Conservation (phyloP, 495 filamentous ascomycete species). For the Penicillium steckii region DNA sequence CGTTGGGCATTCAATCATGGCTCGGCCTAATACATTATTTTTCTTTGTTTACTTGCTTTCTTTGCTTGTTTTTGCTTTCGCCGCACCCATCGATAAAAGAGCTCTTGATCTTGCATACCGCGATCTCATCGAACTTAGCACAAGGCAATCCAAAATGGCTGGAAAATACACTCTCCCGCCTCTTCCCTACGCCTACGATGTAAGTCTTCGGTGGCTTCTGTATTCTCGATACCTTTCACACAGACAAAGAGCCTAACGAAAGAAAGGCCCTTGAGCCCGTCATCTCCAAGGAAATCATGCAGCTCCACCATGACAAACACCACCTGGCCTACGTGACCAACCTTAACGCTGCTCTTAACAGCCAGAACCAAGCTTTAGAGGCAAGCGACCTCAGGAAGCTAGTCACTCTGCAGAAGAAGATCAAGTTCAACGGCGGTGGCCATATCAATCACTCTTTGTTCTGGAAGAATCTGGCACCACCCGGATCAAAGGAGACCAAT, state of each 20-base stretch:
- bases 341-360: conserved; percentile 52
- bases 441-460: conserved; percentile 93
- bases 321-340: conserved; percentile 67
- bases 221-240: no score
- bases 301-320: conserved; percentile 68
- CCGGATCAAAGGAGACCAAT: conserved; percentile 61
- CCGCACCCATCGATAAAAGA: background rate
- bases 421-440: conserved; percentile 95
- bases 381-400: conserved; percentile 54
- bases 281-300: conserved; percentile 96
- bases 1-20: background rate
- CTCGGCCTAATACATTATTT: background rate
- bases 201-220: conserved; percentile 11
- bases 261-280: conserved; percentile 80
- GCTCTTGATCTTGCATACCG: background rate
- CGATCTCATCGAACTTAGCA: background rate
- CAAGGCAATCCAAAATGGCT: conserved; percentile 3
- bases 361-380: conserved; percentile 45
- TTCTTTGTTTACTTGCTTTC: background rate
- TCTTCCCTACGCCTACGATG: conserved; percentile 46
- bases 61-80: background rate
- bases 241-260: background rate
- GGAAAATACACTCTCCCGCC: conserved; percentile 32
- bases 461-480: conserved; percentile 85
- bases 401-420: conserved; percentile 73